Evolutionary conservation across 768 basidiomycete species (phyloP), one percentile per base, ranked within the genome.

Genomic region (Naganishia onofrii): DNA sequence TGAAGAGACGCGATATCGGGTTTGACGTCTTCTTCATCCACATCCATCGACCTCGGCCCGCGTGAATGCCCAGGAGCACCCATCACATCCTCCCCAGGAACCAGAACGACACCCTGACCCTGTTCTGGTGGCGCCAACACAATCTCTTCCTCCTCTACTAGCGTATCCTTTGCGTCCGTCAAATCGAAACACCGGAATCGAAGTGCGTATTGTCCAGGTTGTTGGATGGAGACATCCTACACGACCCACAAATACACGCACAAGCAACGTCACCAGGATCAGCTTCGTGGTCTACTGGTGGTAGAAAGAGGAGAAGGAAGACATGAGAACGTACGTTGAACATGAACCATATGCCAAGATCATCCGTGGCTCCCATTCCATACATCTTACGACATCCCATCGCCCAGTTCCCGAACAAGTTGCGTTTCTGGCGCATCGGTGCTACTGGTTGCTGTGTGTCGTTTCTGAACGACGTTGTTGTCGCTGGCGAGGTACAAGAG

Each of bases 261-360:
- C 60, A 29, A 23, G 2, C n/a, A n/a, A n/a, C 34, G 34, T 36
- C 34, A 36, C 4, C 4, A 36, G 34, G 5, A n/a, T n/a, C 13
- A n/a, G 21, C 34, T 10, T 1, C 5, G 13, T 15, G 3, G 13
- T 21, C 42, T 42, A 7, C 7, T 8, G 42, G 9, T 8, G 7
- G 15, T 10, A 2, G 15, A 42, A 15, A 42, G 42, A 17, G 15
- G 42, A 42, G 15, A 10, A 17, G 42, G 42, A 2, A 6, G 42
- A 2, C 9, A 15, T 28, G 1, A 1, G 44, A 23, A 48, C 63
- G 13, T 29, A 65, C 63, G 21, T 26, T 46, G 32, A 65, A 65
- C 42, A 65, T 42, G 32, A 65, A 65, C 63, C 63, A 65, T 21
- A 65, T 65, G 17, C 63, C 63, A 13, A 65, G 32, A 19, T 65